phyloP scores from a whole-genome alignment of 2,329 filamentous ascomycete species.

The Boeremia exigua region DNA sequence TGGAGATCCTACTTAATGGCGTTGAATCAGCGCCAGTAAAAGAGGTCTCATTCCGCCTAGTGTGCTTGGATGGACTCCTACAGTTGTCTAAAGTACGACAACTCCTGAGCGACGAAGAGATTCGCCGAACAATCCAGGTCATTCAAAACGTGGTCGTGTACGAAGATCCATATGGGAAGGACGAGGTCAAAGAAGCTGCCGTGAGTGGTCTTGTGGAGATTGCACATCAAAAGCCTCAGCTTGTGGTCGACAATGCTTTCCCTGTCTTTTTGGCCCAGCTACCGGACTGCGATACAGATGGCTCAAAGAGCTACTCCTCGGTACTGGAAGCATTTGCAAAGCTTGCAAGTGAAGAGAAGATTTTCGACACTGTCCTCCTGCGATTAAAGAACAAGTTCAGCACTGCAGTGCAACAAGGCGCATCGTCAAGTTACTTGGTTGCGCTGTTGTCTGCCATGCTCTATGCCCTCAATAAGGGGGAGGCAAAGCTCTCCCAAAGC shows the following conservation, averaged over 20 bases:
- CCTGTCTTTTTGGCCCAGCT: constrained; percentile 70
- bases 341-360: constrained; percentile 65
- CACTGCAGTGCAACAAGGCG: constrained; percentile 59
- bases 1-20: constrained; percentile 53
- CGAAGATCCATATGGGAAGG: constrained; percentile 62
- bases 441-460: constrained; percentile 67
- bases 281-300: constrained; percentile 62
- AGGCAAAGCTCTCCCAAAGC: constrained; percentile 57
- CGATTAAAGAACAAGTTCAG: constrained; percentile 69
- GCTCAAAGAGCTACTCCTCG: constrained; percentile 56
- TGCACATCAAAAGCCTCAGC: constrained; percentile 65
- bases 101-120: constrained; percentile 51
- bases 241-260: constrained; percentile 69
- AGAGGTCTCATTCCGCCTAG: constrained; percentile 58
- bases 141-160: constrained; percentile 67
- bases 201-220: constrained; percentile 65
- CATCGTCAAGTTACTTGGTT: constrained; percentile 61
- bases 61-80: constrained; percentile 53
- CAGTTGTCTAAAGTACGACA: constrained; percentile 51
- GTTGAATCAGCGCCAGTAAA: constrained; percentile 52
- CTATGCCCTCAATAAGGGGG: constrained; percentile 64
- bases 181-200: constrained; percentile 64
- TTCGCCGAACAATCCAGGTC: constrained; percentile 62
- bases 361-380: constrained; percentile 69
- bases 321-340: constrained; percentile 70